Conservation (phyloP, 345 rosid genomes). For the Abelmoschus esculentus region DNA sequence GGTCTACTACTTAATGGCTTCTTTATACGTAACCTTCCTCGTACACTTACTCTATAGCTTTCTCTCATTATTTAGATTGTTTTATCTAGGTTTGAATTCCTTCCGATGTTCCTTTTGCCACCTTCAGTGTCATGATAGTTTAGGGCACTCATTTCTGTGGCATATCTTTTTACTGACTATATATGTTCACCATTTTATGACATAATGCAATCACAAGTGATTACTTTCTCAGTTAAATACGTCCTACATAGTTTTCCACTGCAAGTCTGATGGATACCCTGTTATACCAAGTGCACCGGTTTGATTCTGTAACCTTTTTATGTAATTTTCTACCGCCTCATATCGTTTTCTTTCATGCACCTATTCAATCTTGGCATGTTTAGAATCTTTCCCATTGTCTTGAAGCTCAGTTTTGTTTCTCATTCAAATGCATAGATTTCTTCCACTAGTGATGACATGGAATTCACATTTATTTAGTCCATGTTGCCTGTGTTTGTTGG, state of each 20-base stretch:
- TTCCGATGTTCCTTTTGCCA: too few relatives aligned
- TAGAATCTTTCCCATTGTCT: not conserved
- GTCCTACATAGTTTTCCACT: not conserved
- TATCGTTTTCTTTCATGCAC: not conserved
- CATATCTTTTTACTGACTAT: not conserved
- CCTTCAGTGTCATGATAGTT: too few relatives aligned
- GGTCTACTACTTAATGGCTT: too few relatives aligned
- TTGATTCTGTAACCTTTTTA: not conserved
- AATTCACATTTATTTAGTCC: not conserved
- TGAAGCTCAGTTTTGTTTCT: not conserved
- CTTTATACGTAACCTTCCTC: too few relatives aligned
- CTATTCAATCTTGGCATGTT: not conserved
- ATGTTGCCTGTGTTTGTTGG: not conserved
- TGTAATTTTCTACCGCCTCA: not conserved
- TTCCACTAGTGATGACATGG: not conserved
- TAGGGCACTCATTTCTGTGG: not conserved
- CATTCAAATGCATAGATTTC: not conserved
- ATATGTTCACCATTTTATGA: too few relatives aligned
- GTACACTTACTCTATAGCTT: too few relatives aligned
- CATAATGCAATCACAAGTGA: not conserved
- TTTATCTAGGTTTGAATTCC: too few relatives aligned
- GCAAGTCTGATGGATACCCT: not conserved
- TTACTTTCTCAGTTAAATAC: not conserved
- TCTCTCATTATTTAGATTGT: too few relatives aligned
- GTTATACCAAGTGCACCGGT: not conserved